These are phyloP conservation scores for Trichoderma sp. DNA, from an alignment of 2,329 filamentous ascomycete species.

Conservation along the genomic window DNA sequence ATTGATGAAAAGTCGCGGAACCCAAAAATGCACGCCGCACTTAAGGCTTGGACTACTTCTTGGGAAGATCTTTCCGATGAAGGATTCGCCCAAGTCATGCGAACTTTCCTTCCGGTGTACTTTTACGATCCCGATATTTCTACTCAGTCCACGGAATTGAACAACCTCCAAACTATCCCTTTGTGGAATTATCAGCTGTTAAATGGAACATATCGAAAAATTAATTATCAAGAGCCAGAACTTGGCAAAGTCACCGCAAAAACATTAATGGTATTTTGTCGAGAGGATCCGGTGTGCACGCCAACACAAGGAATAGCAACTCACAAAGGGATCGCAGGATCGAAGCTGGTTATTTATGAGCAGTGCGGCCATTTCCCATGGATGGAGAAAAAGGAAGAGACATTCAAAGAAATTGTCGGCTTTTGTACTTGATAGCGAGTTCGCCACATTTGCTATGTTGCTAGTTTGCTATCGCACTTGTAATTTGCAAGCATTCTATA, in stretches of 20 bases:
- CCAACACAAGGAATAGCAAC: not conserved
- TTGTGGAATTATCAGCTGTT: not conserved
- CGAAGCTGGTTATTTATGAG: not conserved
- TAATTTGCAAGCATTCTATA: not conserved
- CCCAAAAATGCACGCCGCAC: not conserved
- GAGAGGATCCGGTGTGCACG: not conserved
- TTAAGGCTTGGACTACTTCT: not conserved
- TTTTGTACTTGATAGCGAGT: not conserved
- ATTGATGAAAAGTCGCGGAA: not conserved
- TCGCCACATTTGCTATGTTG: not conserved
- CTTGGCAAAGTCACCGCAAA: not conserved
- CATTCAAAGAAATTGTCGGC: not conserved
- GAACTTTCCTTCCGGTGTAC: not conserved
- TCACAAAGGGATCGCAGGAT: not conserved
- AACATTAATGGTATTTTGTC: not conserved
- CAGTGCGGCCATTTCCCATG: constrained; percentile 1
- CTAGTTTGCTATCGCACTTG: not conserved
- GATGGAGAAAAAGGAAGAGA: not conserved
- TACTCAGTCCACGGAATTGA: not conserved
- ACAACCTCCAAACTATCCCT: not conserved
- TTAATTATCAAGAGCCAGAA: not conserved
- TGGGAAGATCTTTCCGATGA: not conserved
- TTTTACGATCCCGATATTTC: not conserved
- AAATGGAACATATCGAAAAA: not conserved
- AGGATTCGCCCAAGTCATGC: not conserved